These are phyloP conservation scores for Amaranthus hypochondriacus DNA, from an alignment of 148 eudicot species.

Conservation along the genomic window DNA sequence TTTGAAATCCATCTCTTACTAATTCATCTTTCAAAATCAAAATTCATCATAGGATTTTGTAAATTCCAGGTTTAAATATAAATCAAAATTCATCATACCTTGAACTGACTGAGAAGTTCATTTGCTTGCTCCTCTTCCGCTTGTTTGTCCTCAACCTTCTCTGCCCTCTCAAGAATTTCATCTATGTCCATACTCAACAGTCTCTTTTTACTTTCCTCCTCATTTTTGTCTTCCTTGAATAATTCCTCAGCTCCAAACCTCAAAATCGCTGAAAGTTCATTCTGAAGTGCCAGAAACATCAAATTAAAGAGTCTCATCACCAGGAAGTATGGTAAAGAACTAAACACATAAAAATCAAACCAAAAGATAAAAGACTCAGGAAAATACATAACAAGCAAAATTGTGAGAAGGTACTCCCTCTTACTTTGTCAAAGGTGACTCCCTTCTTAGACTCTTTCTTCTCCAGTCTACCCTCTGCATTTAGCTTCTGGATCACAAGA, in stretches of 20 bases:
- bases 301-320: conserved; percentile 2
- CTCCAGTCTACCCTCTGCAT: conserved; percentile 97
- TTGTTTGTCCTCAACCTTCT: conserved; percentile 87
- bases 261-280: conserved; percentile 98
- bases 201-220: conserved; percentile 95
- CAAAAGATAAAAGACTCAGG: background rate
- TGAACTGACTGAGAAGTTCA: conserved; percentile 90
- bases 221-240: conserved; percentile 91
- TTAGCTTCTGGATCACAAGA: conserved; percentile 94
- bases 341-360: conserved; percentile 1
- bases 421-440: conserved; percentile 79
- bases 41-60: too few relatives aligned
- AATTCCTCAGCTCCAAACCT: conserved; percentile 98
- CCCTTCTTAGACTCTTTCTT: conserved; percentile 94
- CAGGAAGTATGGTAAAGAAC: background rate
- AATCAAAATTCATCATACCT: conserved; percentile 34
- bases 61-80: too few relatives aligned
- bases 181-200: conserved; percentile 91
- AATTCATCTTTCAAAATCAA: too few relatives aligned
- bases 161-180: conserved; percentile 99
- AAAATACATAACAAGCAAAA: background rate
- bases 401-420: conserved; percentile 14
- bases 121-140: conserved; percentile 59
- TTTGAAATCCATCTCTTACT: too few relatives aligned
- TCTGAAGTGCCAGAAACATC: conserved; percentile 40